phyloP scores from a whole-genome alignment of 805 yeast species.

The Saturnispora saitoi region DNA sequence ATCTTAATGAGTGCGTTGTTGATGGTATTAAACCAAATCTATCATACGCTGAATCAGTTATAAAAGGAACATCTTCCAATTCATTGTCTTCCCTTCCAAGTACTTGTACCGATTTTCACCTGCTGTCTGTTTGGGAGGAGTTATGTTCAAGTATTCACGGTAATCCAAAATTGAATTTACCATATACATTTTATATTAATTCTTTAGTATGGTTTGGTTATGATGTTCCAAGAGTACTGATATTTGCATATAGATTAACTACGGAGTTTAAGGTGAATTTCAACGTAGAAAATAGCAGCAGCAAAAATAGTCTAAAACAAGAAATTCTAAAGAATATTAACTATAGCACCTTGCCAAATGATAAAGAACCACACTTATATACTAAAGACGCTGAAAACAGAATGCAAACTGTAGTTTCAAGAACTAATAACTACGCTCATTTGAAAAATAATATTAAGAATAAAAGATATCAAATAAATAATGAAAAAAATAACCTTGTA shows the following conservation, averaged over 20 bases:
- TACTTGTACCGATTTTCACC: neutral
- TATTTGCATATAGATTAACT: conserved; percentile 26
- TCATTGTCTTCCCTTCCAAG: neutral
- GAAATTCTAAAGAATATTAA: neutral
- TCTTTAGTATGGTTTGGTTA: conserved; percentile 39
- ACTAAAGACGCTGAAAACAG: neutral
- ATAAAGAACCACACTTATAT: neutral
- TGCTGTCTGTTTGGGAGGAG: conserved; percentile 18
- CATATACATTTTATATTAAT: conserved; percentile 31
- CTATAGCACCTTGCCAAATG: neutral
- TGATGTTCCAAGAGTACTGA: conserved; percentile 31
- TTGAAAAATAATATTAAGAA: neutral
- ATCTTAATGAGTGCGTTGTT: neutral
- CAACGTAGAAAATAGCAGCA: neutral
- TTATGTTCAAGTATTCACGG: conserved; percentile 27
- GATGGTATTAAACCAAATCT: too few relatives aligned
- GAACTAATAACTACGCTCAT: neutral
- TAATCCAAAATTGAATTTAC: conserved; percentile 31
- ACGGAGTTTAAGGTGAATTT: neutral
- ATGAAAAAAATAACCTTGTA: conserved; percentile 2
- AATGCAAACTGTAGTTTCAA: neutral
- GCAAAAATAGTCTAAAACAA: neutral
- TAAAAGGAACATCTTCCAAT: neutral
- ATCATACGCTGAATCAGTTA: conserved; percentile 3
- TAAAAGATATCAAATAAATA: neutral